phyloP scores from a whole-genome alignment of 177 flowering plant species.

The Tripterygium wilfordii region DNA sequence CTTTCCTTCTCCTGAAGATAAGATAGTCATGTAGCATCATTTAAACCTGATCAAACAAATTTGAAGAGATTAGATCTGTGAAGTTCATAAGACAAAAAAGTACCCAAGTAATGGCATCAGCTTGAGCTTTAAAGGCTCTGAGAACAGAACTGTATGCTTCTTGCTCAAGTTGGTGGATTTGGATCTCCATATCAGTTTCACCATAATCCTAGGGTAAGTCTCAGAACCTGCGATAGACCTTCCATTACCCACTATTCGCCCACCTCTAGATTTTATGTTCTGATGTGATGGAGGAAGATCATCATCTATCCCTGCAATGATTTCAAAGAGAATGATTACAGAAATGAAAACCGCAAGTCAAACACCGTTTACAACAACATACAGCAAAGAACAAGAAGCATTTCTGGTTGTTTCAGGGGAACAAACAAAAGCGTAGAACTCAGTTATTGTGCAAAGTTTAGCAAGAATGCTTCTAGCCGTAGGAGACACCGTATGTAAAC shows the following conservation, averaged over 20 bases:
- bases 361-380: background rate
- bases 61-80: conserved; percentile 7
- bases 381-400: background rate
- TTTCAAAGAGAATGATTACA: background rate
- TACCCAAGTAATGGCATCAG: conserved; percentile 63
- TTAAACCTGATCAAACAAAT: conserved; percentile 20
- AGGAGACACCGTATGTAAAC: too few relatives aligned
- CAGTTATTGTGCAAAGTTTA: too few relatives aligned
- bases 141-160: conserved; percentile 57
- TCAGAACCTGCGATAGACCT: conserved; percentile 32
- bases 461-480: too few relatives aligned
- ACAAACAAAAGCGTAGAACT: background rate
- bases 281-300: conserved; percentile 53
- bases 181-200: conserved; percentile 48
- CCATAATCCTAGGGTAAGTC: conserved; percentile 33
- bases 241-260: conserved; percentile 39
- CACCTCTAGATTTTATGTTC: conserved; percentile 34
- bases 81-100: conserved; percentile 3
- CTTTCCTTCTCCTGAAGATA: conserved; percentile 53
- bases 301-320: conserved; percentile 43
- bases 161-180: conserved; percentile 51
- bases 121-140: conserved; percentile 56
- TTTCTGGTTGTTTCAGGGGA: too few relatives aligned
- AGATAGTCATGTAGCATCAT: conserved; percentile 20
- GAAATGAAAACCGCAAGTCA: background rate